Evolutionary conservation across 2,329 filamentous ascomycete genomes (phyloP), one percentile per base, ranked within the genome.

Genomic region (Tricladium varicosporioides): DNA sequence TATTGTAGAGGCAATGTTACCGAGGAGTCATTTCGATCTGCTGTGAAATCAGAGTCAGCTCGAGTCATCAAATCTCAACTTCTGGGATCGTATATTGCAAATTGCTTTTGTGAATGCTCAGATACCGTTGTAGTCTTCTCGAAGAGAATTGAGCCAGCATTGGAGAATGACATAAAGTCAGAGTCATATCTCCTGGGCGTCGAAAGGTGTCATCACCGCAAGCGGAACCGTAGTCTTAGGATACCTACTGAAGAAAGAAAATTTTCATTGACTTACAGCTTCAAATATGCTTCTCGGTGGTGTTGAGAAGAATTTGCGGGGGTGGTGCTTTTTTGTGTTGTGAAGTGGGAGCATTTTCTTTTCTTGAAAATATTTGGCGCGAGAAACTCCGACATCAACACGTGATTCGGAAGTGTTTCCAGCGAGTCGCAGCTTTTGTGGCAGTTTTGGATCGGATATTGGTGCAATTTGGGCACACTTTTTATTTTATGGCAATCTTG

Each of bases 61-160:
- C 42, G 54, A 40, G 40, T 43, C 15, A 36, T 2, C 5, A 44
- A 19, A n/a, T 14, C 22, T 40, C 7, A n/a, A 31, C 18, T 18
- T 53, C 57, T 45, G 15, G 15, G 32, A 44, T 52, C 53, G 51
- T 19, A 31, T 46, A 55, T 16, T 48, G 18, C 14, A 18, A 59
- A 51, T 56, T 66, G 57, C 22, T 27, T 27, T 51, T 71, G 72
- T 70, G 61, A 59, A 69, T 73, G 81, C 82, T 94, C 90, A 94
- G 90, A 94, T 94, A 94, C 90, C 90, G 90, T 94, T 93, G 89
- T 94, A 94, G 90, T 94, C 89, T 89, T 73, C 69, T 72, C 69
- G 57, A 59, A 70, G 74, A 88, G 86, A 84, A 80, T 81, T 78
- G 78, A 80, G 76, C 82, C 75, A 76, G 80, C 85, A 87, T 75